Evolutionary conservation across 1,284 basidiomycete genomes (phyloP).

Genomic region (Cerrena zonata): DNA sequence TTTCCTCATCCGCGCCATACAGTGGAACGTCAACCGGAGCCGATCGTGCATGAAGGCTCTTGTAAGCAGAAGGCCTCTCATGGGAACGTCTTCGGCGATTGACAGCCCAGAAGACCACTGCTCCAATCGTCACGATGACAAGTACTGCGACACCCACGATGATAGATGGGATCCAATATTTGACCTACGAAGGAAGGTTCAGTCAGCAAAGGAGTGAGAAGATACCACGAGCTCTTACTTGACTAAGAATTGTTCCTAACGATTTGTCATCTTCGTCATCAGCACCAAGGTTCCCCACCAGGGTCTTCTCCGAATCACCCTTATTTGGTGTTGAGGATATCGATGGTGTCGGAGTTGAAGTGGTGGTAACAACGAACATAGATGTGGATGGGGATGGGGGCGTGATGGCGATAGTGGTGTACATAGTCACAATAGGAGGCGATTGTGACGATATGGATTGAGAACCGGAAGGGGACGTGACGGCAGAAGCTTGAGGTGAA

Average conservation of each 20-base stretch:
- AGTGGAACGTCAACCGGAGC: slow-evolving; percentile 16
- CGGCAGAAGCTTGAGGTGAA: background rate
- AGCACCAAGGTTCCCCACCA: slow-evolving; percentile 13
- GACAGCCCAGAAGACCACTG: slow-evolving; percentile 14
- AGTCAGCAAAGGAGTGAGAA: background rate
- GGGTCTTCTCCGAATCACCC: background rate
- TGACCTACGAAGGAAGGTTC: slow-evolving; percentile 11
- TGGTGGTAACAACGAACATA: slow-evolving; percentile 10
- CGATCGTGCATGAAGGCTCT: slow-evolving; percentile 16
- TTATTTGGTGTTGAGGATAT: background rate
- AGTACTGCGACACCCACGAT: slow-evolving; percentile 17
- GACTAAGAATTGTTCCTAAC: slow-evolving; percentile 12
- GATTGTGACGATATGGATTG: background rate
- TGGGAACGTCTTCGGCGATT: slow-evolving; percentile 11
- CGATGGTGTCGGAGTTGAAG: slow-evolving; percentile 11
- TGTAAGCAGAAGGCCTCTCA: slow-evolving; percentile 18
- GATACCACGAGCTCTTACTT: too few relatives aligned
- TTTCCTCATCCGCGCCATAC: slow-evolving; percentile 22
- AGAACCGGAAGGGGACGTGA: background rate
- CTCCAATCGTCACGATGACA: slow-evolving; percentile 15
- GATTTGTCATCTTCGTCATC: slow-evolving; percentile 11
- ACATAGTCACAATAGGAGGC: background rate
- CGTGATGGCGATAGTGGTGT: background rate
- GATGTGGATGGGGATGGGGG: background rate
- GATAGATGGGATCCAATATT: slow-evolving; percentile 22